Evolutionary conservation across 1,284 basidiomycete species (phyloP).

Genomic region (Tylopilus microsporus): DNA sequence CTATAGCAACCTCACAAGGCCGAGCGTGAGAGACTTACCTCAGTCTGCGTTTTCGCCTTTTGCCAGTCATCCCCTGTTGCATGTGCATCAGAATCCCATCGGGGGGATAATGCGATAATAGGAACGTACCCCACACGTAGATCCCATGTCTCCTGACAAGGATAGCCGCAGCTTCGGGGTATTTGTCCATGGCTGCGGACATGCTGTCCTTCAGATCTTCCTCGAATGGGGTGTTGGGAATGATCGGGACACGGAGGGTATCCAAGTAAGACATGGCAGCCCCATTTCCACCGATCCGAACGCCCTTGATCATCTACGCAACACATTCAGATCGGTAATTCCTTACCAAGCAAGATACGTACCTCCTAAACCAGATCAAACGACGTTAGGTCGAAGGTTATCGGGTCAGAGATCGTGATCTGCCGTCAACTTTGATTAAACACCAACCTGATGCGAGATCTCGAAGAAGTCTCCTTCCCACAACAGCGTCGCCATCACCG

Average conservation of each 20-base stretch:
- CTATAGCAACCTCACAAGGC: background rate
- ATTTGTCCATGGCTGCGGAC: constrained; percentile 73
- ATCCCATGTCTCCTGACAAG: constrained; percentile 80
- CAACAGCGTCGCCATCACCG: constrained; percentile 79
- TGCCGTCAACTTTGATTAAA: background rate
- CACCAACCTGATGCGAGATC: constrained; percentile 70
- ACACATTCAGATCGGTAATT: background rate
- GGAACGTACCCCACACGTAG: constrained; percentile 72
- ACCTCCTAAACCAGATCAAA: constrained; percentile 35
- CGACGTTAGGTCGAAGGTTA: background rate
- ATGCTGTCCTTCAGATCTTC: constrained; percentile 83
- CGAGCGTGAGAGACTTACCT: constrained; percentile 37
- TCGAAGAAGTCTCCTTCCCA: constrained; percentile 64
- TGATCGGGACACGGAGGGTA: constrained; percentile 81
- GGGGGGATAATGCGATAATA: background rate
- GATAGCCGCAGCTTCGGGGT: constrained; percentile 74
- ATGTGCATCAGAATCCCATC: background rate
- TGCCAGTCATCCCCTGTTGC: constrained; percentile 67
- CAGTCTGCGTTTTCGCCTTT: constrained; percentile 84
- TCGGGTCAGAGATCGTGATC: constrained; percentile 4
- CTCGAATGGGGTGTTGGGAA: constrained; percentile 83
- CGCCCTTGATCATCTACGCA: constrained; percentile 80
- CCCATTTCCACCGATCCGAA: constrained; percentile 70
- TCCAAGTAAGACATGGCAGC: constrained; percentile 74
- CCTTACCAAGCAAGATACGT: constrained; percentile 3